phyloP scores from a whole-genome alignment of 2,329 filamentous ascomycete genomes.

The Ophiosphaerella narmari region DNA sequence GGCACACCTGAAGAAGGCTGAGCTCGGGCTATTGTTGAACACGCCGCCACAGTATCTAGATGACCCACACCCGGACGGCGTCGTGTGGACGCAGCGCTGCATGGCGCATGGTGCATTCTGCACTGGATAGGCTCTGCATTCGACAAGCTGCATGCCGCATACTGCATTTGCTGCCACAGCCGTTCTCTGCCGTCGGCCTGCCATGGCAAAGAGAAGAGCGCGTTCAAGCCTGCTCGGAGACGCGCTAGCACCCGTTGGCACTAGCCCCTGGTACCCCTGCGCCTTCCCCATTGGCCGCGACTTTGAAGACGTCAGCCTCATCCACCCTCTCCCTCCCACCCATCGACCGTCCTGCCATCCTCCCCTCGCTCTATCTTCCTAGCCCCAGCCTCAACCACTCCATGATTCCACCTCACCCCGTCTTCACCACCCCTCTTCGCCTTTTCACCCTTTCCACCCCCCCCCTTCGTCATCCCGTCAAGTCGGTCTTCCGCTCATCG shows the following conservation, averaged over 20 bases:
- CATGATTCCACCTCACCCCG: too few relatives aligned
- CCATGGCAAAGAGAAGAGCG: too few relatives aligned
- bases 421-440: neutral
- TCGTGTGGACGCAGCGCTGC: neutral
- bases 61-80: neutral
- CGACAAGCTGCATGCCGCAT: too few relatives aligned
- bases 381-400: too few relatives aligned
- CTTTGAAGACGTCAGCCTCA: slow-evolving; percentile 16
- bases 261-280: too few relatives aligned
- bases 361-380: too few relatives aligned
- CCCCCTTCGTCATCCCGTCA: neutral
- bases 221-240: too few relatives aligned
- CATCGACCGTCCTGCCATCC: neutral
- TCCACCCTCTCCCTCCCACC: neutral
- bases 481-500: neutral
- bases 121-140: too few relatives aligned
- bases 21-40: slow-evolving; percentile 8
- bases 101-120: neutral
- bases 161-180: too few relatives aligned
- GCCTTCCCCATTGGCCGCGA: slow-evolving; percentile 11
- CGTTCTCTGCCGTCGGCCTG: too few relatives aligned
- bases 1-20: slow-evolving; percentile 1
- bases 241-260: too few relatives aligned
- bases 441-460: neutral
- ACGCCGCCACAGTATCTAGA: neutral